Percentiles rank a stretch among this genome's conserved stretches.
These are phyloP conservation scores for Hemerocallis citrina DNA, from an alignment of 106 monocot genomes.

Conservation along the genomic window DNA sequence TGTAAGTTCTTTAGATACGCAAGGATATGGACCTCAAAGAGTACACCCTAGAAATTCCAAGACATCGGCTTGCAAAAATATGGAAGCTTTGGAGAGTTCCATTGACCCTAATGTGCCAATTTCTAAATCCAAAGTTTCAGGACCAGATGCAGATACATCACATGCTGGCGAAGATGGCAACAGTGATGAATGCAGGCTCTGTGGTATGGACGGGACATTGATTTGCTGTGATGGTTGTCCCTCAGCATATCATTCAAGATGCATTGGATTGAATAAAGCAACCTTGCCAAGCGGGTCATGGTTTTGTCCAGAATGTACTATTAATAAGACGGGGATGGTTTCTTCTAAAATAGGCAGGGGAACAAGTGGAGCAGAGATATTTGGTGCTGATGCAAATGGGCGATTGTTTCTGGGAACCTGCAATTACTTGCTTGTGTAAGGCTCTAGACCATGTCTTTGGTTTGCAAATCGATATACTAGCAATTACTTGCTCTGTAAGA, in stretches of 20 bases:
- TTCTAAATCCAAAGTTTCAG: not conserved
- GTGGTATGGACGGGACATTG: slow-evolving; percentile 88
- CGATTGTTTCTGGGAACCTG: slow-evolving; percentile 65
- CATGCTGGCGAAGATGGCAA: slow-evolving; percentile 45
- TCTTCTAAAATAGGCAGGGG: slow-evolving; percentile 52
- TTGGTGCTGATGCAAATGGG: slow-evolving; percentile 64
- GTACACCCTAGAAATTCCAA: slow-evolving; percentile 25
- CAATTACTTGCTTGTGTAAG: slow-evolving; percentile 95
- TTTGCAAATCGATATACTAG: not conserved
- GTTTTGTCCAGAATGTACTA: slow-evolving; percentile 78
- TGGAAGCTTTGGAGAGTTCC: slow-evolving; percentile 15
- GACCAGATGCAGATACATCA: slow-evolving; percentile 2
- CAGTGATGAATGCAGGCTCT: slow-evolving; percentile 83
- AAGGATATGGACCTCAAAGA: slow-evolving; percentile 19
- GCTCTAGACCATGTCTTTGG: not conserved
- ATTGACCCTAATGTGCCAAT: not conserved
- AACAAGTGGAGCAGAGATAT: slow-evolving; percentile 56
- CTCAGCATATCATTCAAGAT: slow-evolving; percentile 85
- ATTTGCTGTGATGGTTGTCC: slow-evolving; percentile 94
- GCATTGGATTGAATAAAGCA: slow-evolving; percentile 79
- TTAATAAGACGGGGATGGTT: slow-evolving; percentile 28
- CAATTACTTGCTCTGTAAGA: not conserved
- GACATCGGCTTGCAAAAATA: slow-evolving; percentile 26
- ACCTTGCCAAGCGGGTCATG: slow-evolving; percentile 64
- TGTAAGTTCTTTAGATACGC: slow-evolving; percentile 2